These are phyloP conservation scores for Amphicarpaea edgeworthii DNA, from an alignment of 306 rosid species.

Conservation along the genomic window DNA sequence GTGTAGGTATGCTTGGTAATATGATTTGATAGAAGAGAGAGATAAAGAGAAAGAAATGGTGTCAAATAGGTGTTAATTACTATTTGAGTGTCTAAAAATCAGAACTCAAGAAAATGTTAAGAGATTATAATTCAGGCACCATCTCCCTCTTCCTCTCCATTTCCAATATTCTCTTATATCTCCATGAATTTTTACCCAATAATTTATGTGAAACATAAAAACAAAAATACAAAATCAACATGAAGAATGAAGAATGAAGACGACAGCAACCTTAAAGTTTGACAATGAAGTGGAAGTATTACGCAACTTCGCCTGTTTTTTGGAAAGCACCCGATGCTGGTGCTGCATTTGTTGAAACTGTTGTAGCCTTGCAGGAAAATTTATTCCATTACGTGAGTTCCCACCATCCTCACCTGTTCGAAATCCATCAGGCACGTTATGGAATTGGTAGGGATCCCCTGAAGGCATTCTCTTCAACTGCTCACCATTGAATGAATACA, in stretches of 20 bases:
- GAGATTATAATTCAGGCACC: conserved; percentile 19
- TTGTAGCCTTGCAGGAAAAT: conserved; percentile 72
- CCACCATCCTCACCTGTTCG: conserved; percentile 64
- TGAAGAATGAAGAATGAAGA: conserved; percentile 27
- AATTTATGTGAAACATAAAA: neutral
- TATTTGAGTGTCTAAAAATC: no score
- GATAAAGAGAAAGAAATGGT: no score
- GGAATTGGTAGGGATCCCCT: conserved; percentile 61
- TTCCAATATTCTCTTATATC: conserved; percentile 11
- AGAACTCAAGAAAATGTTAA: no score
- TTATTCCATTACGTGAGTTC: conserved; percentile 63
- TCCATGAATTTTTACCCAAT: neutral
- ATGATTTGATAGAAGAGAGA: no score
- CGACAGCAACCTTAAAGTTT: conserved; percentile 52
- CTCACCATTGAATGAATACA: conserved; percentile 65
- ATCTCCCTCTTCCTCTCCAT: conserved; percentile 14
- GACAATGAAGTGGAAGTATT: conserved; percentile 49
- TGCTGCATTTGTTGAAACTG: conserved; percentile 86
- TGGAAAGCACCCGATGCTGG: conserved; percentile 65
- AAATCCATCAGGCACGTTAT: conserved; percentile 55
- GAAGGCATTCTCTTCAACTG: conserved; percentile 61
- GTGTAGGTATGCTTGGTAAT: no score
- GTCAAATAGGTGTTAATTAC: no score
- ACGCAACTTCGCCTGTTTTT: conserved; percentile 50
- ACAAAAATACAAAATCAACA: conserved; percentile 12